Percentiles rank a stretch among this genome's conserved stretches.
Evolutionary conservation across 208 protist genomes (phyloP).

Genomic region (Entamoeba nuttalli): DNA sequence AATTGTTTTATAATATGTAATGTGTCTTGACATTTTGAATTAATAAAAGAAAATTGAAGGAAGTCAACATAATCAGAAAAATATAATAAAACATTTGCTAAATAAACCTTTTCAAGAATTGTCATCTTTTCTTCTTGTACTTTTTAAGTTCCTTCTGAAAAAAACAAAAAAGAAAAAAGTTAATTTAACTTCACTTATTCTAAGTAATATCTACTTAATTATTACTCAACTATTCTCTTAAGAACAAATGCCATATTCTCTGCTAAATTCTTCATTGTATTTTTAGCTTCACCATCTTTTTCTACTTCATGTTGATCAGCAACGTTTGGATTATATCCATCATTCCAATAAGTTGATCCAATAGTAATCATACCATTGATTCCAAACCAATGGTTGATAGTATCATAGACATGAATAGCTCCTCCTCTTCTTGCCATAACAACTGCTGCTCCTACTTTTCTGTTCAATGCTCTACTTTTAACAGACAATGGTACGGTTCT

Average conservation of each 20-base stretch:
- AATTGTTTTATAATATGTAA: too few relatives aligned
- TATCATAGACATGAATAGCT: background rate
- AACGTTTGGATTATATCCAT: background rate
- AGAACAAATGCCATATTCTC: background rate
- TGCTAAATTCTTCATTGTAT: background rate
- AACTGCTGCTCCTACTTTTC: background rate
- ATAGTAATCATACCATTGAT: background rate
- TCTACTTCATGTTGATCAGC: background rate
- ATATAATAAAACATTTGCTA: too few relatives aligned
- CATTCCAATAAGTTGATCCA: background rate
- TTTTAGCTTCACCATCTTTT: background rate
- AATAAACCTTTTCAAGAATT: too few relatives aligned
- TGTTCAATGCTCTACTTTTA: background rate
- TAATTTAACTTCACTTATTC: too few relatives aligned
- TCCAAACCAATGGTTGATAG: background rate
- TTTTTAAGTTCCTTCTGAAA: too few relatives aligned
- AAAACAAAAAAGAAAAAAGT: too few relatives aligned
- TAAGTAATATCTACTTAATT: too few relatives aligned
- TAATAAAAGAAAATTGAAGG: too few relatives aligned
- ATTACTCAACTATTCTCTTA: background rate
- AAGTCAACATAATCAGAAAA: too few relatives aligned
- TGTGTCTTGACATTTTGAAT: too few relatives aligned
- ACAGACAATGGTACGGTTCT: background rate
- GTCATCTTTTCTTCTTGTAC: too few relatives aligned
- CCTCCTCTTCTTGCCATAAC: background rate